A percentile compares a stretch with the other conserved stretches of the same genome.
These are phyloP conservation scores for Avena insularis DNA, from an alignment of 176 grass and related monocot genomes.

Conservation along the genomic window DNA sequence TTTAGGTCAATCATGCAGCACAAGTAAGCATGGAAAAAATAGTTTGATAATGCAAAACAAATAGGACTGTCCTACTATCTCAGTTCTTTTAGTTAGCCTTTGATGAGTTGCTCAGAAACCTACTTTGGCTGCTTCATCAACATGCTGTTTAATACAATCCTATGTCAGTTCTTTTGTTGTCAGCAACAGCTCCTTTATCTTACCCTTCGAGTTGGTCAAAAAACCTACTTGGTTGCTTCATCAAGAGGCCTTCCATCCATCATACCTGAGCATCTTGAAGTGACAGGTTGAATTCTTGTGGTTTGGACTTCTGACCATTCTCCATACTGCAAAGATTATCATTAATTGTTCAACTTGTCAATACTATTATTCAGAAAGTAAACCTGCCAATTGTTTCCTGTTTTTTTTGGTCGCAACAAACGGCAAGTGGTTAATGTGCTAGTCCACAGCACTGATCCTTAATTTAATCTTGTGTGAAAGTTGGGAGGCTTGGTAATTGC, in stretches of 20 bases:
- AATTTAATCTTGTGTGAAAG: not conserved
- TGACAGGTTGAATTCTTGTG: slow-evolving; percentile 8
- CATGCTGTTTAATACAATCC: not conserved
- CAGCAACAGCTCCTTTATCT: not conserved
- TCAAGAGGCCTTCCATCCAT: not conserved
- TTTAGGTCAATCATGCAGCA: slow-evolving; percentile 20
- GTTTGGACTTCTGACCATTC: slow-evolving; percentile 28
- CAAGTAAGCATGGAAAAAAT: not conserved
- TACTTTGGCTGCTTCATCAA: no score
- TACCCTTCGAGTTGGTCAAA: not conserved
- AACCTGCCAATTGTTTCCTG: not conserved
- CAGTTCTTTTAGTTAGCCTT: slow-evolving; percentile 3
- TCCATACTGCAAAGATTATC: not conserved
- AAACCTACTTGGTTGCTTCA: slow-evolving; percentile 33
- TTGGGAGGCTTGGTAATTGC: no score
- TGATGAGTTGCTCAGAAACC: no score
- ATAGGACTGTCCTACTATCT: not conserved
- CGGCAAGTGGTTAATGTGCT: not conserved
- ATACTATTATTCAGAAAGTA: not conserved
- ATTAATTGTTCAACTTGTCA: slow-evolving; percentile 1
- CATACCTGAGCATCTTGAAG: not conserved
- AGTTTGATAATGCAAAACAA: not conserved
- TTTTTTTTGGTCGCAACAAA: not conserved
- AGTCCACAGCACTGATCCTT: not conserved
- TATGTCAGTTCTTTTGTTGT: not conserved